phyloP scores from a whole-genome alignment of 768 basidiomycete genomes.

The Fistulinella prunicolor region DNA sequence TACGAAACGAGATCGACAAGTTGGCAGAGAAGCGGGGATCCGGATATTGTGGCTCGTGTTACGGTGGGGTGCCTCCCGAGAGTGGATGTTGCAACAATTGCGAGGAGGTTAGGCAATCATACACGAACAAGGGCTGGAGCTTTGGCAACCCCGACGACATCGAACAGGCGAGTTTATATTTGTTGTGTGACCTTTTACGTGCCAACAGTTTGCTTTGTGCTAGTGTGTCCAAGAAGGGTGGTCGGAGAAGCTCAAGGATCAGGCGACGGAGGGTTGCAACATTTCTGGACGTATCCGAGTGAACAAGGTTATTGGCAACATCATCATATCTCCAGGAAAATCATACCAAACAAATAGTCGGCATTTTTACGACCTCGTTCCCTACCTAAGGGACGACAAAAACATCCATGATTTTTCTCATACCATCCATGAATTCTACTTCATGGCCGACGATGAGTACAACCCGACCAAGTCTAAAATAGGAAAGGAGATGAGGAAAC shows the following conservation, averaged over 20 bases:
- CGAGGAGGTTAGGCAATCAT: slow-evolving; percentile 89
- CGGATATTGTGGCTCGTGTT: slow-evolving; percentile 93
- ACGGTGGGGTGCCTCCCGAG: slow-evolving; percentile 74
- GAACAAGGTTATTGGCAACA: slow-evolving; percentile 96
- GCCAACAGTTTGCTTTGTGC: neutral
- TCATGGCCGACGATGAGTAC: slow-evolving; percentile 80
- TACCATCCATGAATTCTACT: slow-evolving; percentile 74
- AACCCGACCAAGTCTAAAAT: slow-evolving; percentile 61
- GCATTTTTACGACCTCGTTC: slow-evolving; percentile 86
- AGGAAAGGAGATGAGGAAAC: slow-evolving; percentile 61
- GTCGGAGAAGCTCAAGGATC: slow-evolving; percentile 90
- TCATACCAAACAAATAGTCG: slow-evolving; percentile 88
- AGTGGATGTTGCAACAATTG: slow-evolving; percentile 94
- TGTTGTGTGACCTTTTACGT: neutral
- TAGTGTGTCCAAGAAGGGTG: slow-evolving; percentile 94
- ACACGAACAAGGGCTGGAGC: slow-evolving; percentile 92
- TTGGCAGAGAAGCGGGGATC: slow-evolving; percentile 56
- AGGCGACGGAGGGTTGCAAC: slow-evolving; percentile 93
- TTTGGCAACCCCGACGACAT: slow-evolving; percentile 87
- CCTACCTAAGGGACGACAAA: slow-evolving; percentile 86
- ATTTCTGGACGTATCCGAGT: slow-evolving; percentile 87
- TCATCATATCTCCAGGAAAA: slow-evolving; percentile 90
- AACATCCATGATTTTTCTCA: slow-evolving; percentile 95
- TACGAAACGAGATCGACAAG: slow-evolving; percentile 87
- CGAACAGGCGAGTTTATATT: slow-evolving; percentile 70